phyloP scores from a whole-genome alignment of 441 rosid genomes.

The Kokia cookei region DNA sequence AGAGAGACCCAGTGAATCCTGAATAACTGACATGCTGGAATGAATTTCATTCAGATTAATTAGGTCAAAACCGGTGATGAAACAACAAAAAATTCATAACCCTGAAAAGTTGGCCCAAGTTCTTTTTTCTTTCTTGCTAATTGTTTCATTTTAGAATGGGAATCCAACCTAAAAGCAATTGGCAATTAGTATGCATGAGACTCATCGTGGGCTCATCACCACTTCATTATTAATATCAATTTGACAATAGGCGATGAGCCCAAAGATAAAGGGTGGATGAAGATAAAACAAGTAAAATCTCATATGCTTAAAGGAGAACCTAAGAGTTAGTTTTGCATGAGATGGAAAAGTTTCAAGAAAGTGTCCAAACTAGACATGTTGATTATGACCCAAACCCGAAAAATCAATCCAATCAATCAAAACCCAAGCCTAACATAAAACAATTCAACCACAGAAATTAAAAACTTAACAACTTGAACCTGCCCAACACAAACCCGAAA shows the following conservation, averaged over 20 bases:
- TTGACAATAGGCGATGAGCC: neutral
- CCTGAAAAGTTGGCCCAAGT: neutral
- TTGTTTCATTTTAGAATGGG: neutral
- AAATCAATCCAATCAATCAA: no score
- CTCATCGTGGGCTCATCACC: neutral
- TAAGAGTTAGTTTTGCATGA: neutral
- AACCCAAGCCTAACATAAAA: no score
- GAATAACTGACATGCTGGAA: neutral
- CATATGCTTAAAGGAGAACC: neutral
- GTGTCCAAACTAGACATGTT: neutral
- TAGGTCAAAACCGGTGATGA: neutral
- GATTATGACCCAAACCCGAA: no score
- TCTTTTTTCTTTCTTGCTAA: neutral
- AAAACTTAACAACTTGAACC: no score
- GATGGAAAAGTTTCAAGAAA: neutral
- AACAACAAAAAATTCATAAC: neutral
- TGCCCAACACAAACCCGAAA: no score
- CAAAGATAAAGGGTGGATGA: neutral
- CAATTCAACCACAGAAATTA: no score
- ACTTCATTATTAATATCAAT: neutral
- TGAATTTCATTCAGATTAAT: neutral
- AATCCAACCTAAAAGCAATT: neutral
- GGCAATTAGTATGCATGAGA: neutral
- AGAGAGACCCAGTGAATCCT: neutral
- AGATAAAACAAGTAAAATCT: neutral